Evolutionary conservation across 129 eudicot species (phyloP).

Genomic region (Dittrichia graveolens): DNA sequence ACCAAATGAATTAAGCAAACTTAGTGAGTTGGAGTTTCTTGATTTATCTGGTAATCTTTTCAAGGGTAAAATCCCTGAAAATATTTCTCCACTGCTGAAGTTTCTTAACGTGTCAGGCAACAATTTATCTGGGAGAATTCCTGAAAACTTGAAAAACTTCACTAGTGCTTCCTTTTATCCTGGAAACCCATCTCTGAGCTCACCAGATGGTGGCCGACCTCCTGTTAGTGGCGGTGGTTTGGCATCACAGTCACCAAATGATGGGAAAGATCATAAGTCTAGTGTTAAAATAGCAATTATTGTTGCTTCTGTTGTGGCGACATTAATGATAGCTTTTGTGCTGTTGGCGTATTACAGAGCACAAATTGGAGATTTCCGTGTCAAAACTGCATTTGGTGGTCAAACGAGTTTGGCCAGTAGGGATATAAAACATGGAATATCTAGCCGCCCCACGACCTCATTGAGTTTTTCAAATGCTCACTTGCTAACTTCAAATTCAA

Average conservation of each 20-base stretch:
- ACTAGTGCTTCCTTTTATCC: constrained; percentile 72
- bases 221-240: constrained; percentile 4
- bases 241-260: constrained; percentile 25
- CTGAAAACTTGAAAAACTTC: constrained; percentile 59
- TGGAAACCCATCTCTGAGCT: constrained; percentile 57
- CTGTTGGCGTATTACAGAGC: constrained; percentile 73
- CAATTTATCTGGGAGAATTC: constrained; percentile 59
- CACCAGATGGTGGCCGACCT: constrained; percentile 32
- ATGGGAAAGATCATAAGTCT: constrained; percentile 40
- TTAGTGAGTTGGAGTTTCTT: constrained; percentile 62
- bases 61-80: constrained; percentile 66
- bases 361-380: constrained; percentile 57
- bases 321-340: constrained; percentile 74
- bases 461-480: constrained; percentile 85
- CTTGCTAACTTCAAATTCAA: constrained; percentile 76
- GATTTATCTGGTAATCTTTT: constrained; percentile 77
- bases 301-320: constrained; percentile 84
- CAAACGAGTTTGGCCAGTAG: constrained; percentile 49
- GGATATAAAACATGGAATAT: constrained; percentile 64
- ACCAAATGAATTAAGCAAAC: constrained; percentile 70
- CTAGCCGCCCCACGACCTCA: constrained; percentile 59
- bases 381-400: constrained; percentile 53
- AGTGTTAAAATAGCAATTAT: constrained; percentile 69
- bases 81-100: constrained; percentile 54
- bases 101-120: constrained; percentile 68